phyloP scores from a whole-genome alignment of 345 rosid genomes.

The Erysimum cheiranthoides region DNA sequence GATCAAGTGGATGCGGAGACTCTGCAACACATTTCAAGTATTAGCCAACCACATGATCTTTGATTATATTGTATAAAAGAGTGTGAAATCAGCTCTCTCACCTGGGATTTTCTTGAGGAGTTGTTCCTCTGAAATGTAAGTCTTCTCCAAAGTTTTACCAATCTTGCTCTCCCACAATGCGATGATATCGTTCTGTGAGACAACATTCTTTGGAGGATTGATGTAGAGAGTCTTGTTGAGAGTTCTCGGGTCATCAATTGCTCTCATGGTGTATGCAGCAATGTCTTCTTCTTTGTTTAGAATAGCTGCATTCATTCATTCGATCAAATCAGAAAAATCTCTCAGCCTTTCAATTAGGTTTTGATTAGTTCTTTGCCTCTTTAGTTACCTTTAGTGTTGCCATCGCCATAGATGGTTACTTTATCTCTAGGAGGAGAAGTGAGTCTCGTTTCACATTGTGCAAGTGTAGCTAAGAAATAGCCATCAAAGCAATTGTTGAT shows the following conservation, averaged over 20 bases:
- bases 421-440: constrained; percentile 66
- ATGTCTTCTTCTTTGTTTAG: constrained; percentile 61
- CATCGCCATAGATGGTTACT: constrained; percentile 63
- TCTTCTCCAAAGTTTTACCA: constrained; percentile 59
- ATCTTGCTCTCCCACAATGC: constrained; percentile 79
- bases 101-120: constrained; percentile 48
- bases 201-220: constrained; percentile 57
- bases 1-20: constrained; percentile 36
- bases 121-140: constrained; percentile 60
- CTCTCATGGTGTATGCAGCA: constrained; percentile 59
- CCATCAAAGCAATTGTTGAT: constrained; percentile 58
- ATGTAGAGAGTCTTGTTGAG: constrained; percentile 61
- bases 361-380: neutral
- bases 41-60: constrained; percentile 1
- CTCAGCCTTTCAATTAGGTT: neutral
- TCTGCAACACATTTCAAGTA: constrained; percentile 35
- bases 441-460: constrained; percentile 57
- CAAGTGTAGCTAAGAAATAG: constrained; percentile 55
- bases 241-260: constrained; percentile 65
- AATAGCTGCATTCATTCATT: constrained; percentile 32
- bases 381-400: constrained; percentile 60
- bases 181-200: constrained; percentile 60
- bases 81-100: constrained; percentile 13
- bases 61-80: neutral
- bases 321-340: constrained; percentile 18